Conservation (phyloP, 345 rosid genomes). For the Adansonia digitata region DNA sequence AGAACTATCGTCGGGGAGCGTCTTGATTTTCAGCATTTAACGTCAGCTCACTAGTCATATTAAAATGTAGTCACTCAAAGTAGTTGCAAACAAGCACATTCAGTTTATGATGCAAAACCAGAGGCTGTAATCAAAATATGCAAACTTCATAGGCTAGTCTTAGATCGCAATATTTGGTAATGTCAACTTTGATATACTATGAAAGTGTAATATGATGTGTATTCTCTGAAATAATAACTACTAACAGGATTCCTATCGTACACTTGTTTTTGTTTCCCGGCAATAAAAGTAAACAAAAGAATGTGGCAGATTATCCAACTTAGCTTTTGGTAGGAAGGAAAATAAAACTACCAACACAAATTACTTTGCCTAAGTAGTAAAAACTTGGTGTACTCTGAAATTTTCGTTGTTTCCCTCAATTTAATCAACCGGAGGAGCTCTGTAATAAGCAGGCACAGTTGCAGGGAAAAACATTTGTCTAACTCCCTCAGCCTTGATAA, state of each 20-base stretch:
- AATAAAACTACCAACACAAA: not conserved
- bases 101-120: not conserved
- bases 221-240: not conserved
- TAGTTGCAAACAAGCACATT: too few species aligned
- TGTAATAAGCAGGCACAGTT: constrained; percentile 1
- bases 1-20: too few species aligned
- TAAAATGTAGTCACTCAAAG: too few species aligned
- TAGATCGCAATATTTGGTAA: not conserved
- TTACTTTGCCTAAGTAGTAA: not conserved
- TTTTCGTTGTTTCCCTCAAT: not conserved
- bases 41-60: not conserved
- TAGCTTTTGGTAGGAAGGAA: not conserved
- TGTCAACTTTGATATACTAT: not conserved
- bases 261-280: not conserved
- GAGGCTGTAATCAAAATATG: not conserved
- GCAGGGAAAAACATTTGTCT: constrained; percentile 18
- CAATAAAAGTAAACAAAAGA: not conserved
- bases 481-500: constrained; percentile 10
- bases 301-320: not conserved
- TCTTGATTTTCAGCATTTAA: too few species aligned
- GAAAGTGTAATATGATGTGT: not conserved
- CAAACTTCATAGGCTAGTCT: not conserved
- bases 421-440: constrained; percentile 1
- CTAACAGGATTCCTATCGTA: not conserved
- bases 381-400: not conserved